Evolutionary conservation across 129 eudicot genomes (phyloP).

Genomic region (Rutidosis leptorrhynchoides): DNA sequence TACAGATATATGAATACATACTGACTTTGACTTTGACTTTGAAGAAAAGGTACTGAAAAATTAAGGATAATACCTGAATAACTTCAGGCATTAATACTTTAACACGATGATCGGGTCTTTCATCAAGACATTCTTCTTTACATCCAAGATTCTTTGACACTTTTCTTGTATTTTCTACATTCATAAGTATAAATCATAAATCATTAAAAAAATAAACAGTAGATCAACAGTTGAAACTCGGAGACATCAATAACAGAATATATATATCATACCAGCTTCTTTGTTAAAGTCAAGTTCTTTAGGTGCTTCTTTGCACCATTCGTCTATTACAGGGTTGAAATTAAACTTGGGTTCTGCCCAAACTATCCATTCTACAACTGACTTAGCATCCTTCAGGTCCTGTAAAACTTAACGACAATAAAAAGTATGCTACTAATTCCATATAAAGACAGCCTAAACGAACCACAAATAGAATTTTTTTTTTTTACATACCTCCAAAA

Average conservation of each 20-base stretch:
- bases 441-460: constrained; percentile 5
- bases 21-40: constrained; percentile 1
- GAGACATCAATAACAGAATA: not conserved
- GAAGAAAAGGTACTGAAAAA: not conserved
- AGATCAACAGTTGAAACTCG: not conserved
- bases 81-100: constrained; percentile 84
- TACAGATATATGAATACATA: constrained; percentile 13
- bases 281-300: constrained; percentile 80
- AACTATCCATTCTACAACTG: constrained; percentile 87
- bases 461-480: constrained; percentile 11
- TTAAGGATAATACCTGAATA: constrained; percentile 52
- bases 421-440: constrained; percentile 16
- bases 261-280: constrained; percentile 71
- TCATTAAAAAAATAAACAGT: constrained; percentile 2
- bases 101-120: constrained; percentile 46
- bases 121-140: constrained; percentile 32
- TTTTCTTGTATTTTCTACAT: constrained; percentile 72
- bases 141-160: constrained; percentile 78
- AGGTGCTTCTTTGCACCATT: constrained; percentile 98
- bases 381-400: constrained; percentile 91
- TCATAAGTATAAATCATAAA: constrained; percentile 3
- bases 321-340: constrained; percentile 85
- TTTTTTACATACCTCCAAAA: constrained; percentile 69
- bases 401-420: constrained; percentile 30
- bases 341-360: constrained; percentile 95